These are phyloP conservation scores for Gentiana dahurica DNA, from an alignment of 257 asterid genomes.

Conservation along the genomic window DNA sequence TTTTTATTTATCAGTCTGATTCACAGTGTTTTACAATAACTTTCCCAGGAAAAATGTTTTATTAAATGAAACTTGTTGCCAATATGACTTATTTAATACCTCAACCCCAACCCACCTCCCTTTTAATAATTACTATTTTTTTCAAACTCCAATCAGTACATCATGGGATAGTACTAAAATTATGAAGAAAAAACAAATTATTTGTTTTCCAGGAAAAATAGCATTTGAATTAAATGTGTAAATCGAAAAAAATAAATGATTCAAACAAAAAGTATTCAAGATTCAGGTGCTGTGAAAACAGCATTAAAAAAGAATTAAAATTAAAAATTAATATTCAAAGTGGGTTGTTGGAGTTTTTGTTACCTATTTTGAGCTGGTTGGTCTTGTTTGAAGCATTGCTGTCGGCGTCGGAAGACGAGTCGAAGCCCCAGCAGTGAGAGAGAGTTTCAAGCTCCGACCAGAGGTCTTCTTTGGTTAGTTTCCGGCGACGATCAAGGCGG, in stretches of 20 bases:
- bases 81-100: too few species aligned
- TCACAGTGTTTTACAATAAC: too few species aligned
- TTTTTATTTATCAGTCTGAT: too few species aligned
- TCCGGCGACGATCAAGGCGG: slow-evolving; percentile 32
- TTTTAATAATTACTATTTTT: too few species aligned
- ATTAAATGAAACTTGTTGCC: too few species aligned
- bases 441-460: slow-evolving; percentile 64
- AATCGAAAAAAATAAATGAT: not conserved
- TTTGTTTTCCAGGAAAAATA: too few species aligned
- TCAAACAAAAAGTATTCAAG: not conserved
- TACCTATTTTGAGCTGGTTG: slow-evolving; percentile 24
- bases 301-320: not conserved
- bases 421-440: slow-evolving; percentile 53
- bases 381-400: slow-evolving; percentile 3
- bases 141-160: too few species aligned
- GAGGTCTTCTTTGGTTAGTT: slow-evolving; percentile 34
- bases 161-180: too few species aligned
- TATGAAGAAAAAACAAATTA: too few species aligned
- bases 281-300: not conserved
- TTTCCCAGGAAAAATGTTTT: too few species aligned
- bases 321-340: not conserved
- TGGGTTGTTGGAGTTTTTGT: not conserved
- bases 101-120: too few species aligned
- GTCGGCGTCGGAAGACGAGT: slow-evolving; percentile 20
- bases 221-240: too few species aligned